Evolutionary conservation across 257 asterid species (phyloP).

Genomic region (Solanum appendiculatum): DNA sequence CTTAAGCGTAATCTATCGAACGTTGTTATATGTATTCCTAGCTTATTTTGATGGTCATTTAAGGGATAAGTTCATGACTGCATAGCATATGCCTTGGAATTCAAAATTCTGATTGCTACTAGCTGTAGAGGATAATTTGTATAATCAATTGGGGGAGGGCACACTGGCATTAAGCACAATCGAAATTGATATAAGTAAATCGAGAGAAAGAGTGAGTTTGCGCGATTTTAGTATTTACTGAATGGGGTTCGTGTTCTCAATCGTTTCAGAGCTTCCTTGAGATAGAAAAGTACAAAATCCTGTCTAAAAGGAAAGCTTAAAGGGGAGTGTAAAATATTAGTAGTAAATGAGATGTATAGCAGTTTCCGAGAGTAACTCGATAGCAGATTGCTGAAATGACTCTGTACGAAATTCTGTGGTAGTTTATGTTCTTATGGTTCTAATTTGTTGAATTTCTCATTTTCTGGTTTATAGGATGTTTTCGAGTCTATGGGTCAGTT

Average conservation of each 20-base stretch:
- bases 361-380: background rate
- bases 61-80: background rate
- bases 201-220: background rate
- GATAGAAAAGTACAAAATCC: background rate
- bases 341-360: background rate
- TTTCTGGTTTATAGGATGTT: slow-evolving; percentile 38
- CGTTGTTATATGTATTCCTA: background rate
- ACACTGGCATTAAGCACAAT: background rate
- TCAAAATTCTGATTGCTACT: background rate
- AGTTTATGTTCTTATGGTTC: background rate
- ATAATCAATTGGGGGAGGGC: background rate
- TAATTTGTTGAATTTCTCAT: background rate
- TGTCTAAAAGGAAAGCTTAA: background rate
- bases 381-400: background rate
- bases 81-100: background rate
- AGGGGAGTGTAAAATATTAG: background rate
- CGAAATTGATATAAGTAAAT: background rate
- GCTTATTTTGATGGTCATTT: background rate
- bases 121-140: background rate
- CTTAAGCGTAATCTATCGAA: background rate
- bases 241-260: background rate
- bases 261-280: background rate
- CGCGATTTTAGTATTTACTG: background rate
- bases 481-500: slow-evolving; percentile 80
- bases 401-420: background rate